Base-by-base conservation (phyloP, 2,329 filamentous ascomycete genomes). In the Byssothecium circinans region DNA sequence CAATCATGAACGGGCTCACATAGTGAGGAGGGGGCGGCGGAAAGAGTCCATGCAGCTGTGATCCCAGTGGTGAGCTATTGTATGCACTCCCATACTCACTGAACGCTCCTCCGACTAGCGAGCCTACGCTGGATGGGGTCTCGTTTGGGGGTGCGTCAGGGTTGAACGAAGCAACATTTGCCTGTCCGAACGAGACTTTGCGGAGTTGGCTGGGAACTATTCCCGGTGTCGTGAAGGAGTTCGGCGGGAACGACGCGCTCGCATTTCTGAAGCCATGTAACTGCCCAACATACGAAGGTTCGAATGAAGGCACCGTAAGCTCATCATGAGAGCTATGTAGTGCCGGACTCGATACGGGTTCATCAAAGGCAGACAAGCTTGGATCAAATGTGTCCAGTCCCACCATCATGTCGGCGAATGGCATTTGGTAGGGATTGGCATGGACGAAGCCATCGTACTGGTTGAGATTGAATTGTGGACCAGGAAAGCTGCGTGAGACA, bases 341-440 rank as follows among this genome's bases (percentile, higher is more conserved):
- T 7, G 38, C 10, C 8, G 45, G 20, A 14, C 32, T 30, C 20
- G 36, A 25, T 12, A 25, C 7, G 17, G 34, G 35, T 10, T 12
- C 37, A 15, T 45, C 19, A 17, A 40, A 22, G 5, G 30, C 14
- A 29, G 34, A 17, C 5, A 43, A 38, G 3, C 19, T 17, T 4
- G 32, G 30, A 8, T n/a, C 23, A 11, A 11, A 14, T n/a, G 32
- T 2, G 29, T 25, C 32, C 30, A 50, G 20, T 2, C 34, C 42
- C 5, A 35, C n/a, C 23, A 50, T 45, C 32, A 45, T 42, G 20
- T 22, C 43, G 3, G 25, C n/a, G 22, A 38, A 45, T 4, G 47
- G 42, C 20, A 35, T 17, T n/a, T 50, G 23, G 20, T 50, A 50
- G 8, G 47, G 38, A 15, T 45, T 45, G 1, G 38, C 42, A 20